Evolutionary conservation across 305 asterid genomes (phyloP).

Genomic region (Solanum hybrid): DNA sequence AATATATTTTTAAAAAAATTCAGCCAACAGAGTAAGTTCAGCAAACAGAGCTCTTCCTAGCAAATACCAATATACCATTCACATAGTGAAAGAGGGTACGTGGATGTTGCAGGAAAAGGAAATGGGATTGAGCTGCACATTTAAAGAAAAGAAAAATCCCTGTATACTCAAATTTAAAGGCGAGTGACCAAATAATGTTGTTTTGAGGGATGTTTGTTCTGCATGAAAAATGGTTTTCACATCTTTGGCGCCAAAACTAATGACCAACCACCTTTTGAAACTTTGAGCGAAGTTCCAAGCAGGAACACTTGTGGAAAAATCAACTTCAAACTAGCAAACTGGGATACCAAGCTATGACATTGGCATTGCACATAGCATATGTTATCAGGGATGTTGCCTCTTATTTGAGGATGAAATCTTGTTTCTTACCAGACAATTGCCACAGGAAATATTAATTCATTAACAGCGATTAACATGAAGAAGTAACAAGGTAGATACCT

Average conservation of each 20-base stretch:
- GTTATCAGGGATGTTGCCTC: neutral
- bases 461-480: neutral
- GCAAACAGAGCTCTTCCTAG: neutral
- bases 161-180: neutral
- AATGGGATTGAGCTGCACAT: neutral
- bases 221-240: neutral
- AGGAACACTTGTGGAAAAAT: neutral
- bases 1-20: neutral
- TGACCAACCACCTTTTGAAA: neutral
- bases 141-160: neutral
- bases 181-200: neutral
- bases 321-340: neutral
- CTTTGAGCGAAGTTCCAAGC: neutral
- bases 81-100: neutral
- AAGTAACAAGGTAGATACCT: slow-evolving; percentile 40
- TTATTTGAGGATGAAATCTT: neutral
- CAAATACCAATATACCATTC: neutral
- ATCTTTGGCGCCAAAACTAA: neutral
- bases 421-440: neutral
- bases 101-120: neutral
- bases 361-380: neutral
- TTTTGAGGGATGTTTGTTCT: neutral
- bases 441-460: neutral
- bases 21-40: neutral
- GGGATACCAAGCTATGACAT: neutral